phyloP scores from a whole-genome alignment of 345 rosid genomes.

The Gossypium anomalum region DNA sequence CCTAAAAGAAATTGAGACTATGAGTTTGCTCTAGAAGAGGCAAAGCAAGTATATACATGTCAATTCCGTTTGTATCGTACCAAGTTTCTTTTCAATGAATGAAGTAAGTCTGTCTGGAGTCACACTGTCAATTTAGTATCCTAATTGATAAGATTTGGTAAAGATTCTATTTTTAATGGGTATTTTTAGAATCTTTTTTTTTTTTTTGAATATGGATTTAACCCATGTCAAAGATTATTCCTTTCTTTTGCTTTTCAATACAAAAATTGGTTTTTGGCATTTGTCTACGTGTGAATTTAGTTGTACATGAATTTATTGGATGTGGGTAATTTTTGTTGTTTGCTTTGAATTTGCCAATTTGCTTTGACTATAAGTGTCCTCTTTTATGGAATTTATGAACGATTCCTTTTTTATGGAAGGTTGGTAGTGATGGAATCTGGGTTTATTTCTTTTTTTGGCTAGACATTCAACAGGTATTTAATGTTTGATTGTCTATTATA shows the following conservation, averaged over 20 bases:
- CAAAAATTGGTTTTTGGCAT: background rate
- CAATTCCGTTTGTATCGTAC: conserved; percentile 35
- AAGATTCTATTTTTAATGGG: background rate
- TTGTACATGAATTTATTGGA: background rate
- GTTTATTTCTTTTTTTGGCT: background rate
- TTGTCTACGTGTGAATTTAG: background rate
- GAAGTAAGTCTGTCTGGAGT: conserved; percentile 89
- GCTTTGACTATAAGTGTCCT: background rate
- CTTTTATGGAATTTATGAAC: background rate
- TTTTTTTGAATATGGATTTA: background rate
- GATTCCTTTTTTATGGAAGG: background rate
- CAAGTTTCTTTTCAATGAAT: conserved; percentile 84
- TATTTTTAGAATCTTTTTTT: background rate
- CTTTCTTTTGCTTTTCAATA: background rate
- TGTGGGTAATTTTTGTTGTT: background rate
- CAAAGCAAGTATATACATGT: background rate
- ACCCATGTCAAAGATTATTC: background rate
- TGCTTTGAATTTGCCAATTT: background rate
- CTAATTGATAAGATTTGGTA: conserved; percentile 37
- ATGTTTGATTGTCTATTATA: background rate
- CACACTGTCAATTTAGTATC: conserved; percentile 50
- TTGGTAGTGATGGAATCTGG: background rate
- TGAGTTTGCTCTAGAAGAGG: conserved; percentile 7
- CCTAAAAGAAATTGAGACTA: conserved; percentile 39
- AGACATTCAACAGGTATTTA: background rate